phyloP scores from a whole-genome alignment of 2,329 filamentous ascomycete genomes.

The Epichloe brachyelytri region DNA sequence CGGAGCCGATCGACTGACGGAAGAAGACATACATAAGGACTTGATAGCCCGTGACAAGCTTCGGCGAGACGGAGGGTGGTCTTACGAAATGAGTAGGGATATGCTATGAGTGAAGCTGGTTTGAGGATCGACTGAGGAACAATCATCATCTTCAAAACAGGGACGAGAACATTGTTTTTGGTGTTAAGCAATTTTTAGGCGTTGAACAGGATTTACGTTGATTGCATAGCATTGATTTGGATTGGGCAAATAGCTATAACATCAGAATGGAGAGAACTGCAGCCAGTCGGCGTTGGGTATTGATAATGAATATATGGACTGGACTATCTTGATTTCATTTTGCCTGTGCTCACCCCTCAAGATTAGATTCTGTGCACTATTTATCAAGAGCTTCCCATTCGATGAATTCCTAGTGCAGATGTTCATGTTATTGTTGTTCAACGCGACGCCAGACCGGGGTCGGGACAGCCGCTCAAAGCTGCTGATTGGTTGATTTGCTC shows the following conservation, averaged over 20 bases:
- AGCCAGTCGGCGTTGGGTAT: not conserved
- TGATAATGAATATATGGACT: not conserved
- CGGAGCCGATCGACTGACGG: constrained; percentile 66
- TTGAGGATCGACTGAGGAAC: not conserved
- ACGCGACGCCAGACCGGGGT: not conserved
- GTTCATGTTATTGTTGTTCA: not conserved
- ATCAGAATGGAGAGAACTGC: not conserved
- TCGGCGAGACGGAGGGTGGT: constrained; percentile 75
- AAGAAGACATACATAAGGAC: constrained; percentile 76
- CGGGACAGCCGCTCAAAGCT: too few species aligned
- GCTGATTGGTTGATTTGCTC: not conserved
- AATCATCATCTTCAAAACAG: not conserved
- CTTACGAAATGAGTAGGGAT: constrained; percentile 46
- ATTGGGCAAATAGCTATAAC: not conserved
- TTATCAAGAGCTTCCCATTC: not conserved
- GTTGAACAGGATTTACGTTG: not conserved
- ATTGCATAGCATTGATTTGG: constrained; percentile 6
- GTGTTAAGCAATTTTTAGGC: not conserved
- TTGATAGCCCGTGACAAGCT: constrained; percentile 67
- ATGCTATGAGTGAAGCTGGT: constrained; percentile 20
- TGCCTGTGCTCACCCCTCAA: not conserved
- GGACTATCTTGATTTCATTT: not conserved
- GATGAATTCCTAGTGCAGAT: not conserved
- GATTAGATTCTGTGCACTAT: too few species aligned
- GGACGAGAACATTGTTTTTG: not conserved